A percentile compares a stretch with the other conserved stretches of the same genome.
These are phyloP conservation scores for Paraurostyla sp. DNA, from an alignment of 73 alveolate genomes.

Conservation along the genomic window DNA sequence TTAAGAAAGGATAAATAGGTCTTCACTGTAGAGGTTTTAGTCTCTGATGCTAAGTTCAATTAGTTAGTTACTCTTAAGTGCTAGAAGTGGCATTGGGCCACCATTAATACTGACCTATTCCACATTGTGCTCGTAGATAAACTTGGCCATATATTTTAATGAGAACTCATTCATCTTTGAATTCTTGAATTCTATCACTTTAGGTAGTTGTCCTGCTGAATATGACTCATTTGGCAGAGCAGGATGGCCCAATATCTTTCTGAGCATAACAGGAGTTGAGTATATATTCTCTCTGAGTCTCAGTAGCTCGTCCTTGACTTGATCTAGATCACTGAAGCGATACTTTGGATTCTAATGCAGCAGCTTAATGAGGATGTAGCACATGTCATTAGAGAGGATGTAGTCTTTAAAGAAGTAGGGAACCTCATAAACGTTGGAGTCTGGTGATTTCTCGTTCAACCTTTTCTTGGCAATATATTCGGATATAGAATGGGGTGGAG, in stretches of 20 bases:
- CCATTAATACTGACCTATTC: conserved; percentile 64
- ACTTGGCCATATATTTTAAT: conserved; percentile 73
- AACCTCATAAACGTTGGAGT: conserved; percentile 64
- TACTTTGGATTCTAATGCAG: conserved; percentile 62
- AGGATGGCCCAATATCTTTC: conserved; percentile 78
- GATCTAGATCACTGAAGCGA: conserved; percentile 42
- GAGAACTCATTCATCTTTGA: conserved; percentile 63
- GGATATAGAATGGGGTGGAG: conserved; percentile 54
- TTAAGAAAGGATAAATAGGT: conserved; percentile 62
- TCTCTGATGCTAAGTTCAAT: conserved; percentile 55
- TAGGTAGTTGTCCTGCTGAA: conserved; percentile 13
- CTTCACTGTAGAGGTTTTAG: conserved; percentile 64
- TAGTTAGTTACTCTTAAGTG: conserved; percentile 36
- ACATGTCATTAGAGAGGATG: conserved; percentile 79
- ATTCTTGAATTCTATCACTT: conserved; percentile 49
- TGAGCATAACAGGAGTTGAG: conserved; percentile 67
- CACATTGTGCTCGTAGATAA: conserved; percentile 60
- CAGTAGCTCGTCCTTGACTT: conserved; percentile 63
- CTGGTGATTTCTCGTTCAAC: conserved; percentile 63
- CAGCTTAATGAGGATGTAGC: conserved; percentile 66
- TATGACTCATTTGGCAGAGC: conserved; percentile 54
- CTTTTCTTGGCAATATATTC: conserved; percentile 50
- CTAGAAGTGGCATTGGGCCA: conserved; percentile 68
- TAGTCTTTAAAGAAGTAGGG: conserved; percentile 72
- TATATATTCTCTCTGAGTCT: conserved; percentile 64